Evolutionary conservation across 2,329 filamentous ascomycete species (phyloP).

Genomic region (Lachnum nothofagi): DNA sequence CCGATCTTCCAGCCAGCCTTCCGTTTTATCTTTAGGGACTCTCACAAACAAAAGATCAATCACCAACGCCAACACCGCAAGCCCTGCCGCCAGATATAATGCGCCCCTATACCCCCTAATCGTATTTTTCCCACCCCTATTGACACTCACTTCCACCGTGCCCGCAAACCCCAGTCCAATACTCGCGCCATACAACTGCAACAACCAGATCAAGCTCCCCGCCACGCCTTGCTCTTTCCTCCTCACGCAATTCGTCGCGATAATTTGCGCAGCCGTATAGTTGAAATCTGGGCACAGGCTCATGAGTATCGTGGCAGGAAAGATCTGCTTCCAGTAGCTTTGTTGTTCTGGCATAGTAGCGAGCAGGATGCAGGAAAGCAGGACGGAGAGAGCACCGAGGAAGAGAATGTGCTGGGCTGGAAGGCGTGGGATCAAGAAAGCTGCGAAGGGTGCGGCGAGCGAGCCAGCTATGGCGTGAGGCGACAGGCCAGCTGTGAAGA

Average conservation of each 20-base stretch:
- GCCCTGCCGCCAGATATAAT: conserved; percentile 38
- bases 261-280: conserved; percentile 47
- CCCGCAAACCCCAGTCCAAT: conserved; percentile 41
- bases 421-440: conserved; percentile 43
- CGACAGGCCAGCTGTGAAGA: conserved; percentile 37
- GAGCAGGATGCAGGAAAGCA: conserved; percentile 33
- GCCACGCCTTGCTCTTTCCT: conserved; percentile 46
- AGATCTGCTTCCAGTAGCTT: conserved; percentile 41
- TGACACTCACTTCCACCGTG: conserved; percentile 33
- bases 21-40: conserved; percentile 38
- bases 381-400: conserved; percentile 35
- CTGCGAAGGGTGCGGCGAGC: conserved; percentile 36
- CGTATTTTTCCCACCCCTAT: conserved; percentile 16
- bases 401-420: conserved; percentile 44
- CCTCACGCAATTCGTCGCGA: conserved; percentile 47
- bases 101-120: conserved; percentile 37
- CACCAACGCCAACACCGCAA: conserved; percentile 34
- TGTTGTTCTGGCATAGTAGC: conserved; percentile 44
- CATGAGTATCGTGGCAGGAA: conserved; percentile 36
- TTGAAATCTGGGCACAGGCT: conserved; percentile 45
- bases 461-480: conserved; percentile 40
- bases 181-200: conserved; percentile 40
- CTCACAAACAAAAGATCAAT: conserved; percentile 37
- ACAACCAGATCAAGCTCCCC: conserved; percentile 41
- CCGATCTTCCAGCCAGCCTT: conserved; percentile 30